phyloP scores from a whole-genome alignment of 2,329 filamentous ascomycete genomes.

The Beauveria caledonica region DNA sequence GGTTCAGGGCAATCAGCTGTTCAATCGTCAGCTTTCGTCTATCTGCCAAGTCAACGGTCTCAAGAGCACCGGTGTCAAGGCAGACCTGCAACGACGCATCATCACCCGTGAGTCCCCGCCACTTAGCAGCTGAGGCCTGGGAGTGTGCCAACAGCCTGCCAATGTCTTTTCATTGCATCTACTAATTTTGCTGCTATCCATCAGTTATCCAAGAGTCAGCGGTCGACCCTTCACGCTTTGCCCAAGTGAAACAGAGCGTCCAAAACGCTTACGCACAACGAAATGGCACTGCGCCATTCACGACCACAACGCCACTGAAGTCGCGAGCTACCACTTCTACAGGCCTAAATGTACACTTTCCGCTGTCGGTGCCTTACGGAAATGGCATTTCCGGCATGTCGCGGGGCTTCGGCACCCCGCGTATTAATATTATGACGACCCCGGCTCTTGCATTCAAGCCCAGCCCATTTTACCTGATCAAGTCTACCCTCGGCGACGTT shows the following conservation, averaged over 20 bases:
- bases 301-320: constrained; percentile 15
- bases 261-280: constrained; percentile 24
- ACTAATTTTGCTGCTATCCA: background rate
- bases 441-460: constrained; percentile 43
- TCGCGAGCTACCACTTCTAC: constrained; percentile 11
- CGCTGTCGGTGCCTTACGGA: background rate
- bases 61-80: constrained; percentile 76
- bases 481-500: constrained; percentile 55
- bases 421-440: constrained; percentile 14
- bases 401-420: constrained; percentile 7
- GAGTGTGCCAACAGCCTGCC: background rate
- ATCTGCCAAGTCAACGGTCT: constrained; percentile 70
- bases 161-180: background rate
- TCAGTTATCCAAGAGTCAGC: constrained; percentile 35
- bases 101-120: constrained; percentile 56
- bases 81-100: constrained; percentile 70
- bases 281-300: constrained; percentile 19
- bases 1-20: constrained; percentile 35
- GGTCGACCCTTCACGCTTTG: constrained; percentile 31
- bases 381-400: background rate
- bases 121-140: background rate
- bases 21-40: constrained; percentile 60
- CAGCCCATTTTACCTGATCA: constrained; percentile 77
- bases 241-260: constrained; percentile 37
- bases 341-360: constrained; percentile 12